A percentile compares a stretch with the other conserved stretches of the same genome.
These are phyloP conservation scores for Rhodotorula graminis DNA, from an alignment of 768 basidiomycete genomes.

Conservation along the genomic window DNA sequence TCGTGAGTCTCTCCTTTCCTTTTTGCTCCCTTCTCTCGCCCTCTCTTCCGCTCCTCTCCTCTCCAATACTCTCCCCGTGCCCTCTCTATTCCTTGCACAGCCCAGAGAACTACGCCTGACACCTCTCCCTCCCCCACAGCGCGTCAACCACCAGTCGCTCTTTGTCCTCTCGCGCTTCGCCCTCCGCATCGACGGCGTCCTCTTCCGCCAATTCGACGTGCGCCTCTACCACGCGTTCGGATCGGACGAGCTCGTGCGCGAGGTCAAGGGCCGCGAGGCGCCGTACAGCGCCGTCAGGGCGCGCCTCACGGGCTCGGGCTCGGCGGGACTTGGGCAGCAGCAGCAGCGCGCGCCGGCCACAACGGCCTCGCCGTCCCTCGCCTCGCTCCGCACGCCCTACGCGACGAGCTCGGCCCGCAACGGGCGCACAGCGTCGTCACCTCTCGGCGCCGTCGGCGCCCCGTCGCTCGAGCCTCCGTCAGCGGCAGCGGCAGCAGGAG, in stretches of 20 bases:
- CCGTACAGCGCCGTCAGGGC: constrained; percentile 72
- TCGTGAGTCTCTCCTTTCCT: constrained; percentile 57
- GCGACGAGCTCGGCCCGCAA: too few species aligned
- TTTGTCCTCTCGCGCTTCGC: constrained; percentile 86
- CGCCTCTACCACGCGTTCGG: constrained; percentile 81
- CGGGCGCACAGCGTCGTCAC: too few species aligned
- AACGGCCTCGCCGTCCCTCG: too few species aligned
- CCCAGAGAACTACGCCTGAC: neutral
- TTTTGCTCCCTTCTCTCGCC: neutral
- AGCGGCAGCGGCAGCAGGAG: neutral
- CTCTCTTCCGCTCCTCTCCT: neutral
- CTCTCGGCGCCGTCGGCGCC: too few species aligned
- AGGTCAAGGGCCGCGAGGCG: constrained; percentile 85
- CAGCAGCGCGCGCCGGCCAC: neutral
- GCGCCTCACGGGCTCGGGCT: constrained; percentile 1
- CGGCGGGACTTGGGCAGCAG: too few species aligned
- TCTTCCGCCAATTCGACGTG: constrained; percentile 85
- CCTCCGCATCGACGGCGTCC: constrained; percentile 88
- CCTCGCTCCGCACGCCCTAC: too few species aligned
- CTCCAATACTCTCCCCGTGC: too few species aligned
- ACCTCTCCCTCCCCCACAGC: constrained; percentile 51
- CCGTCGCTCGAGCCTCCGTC: neutral
- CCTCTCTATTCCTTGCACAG: too few species aligned
- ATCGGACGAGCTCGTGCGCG: constrained; percentile 61
- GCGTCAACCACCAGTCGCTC: constrained; percentile 93